Evolutionary conservation across 129 eudicot genomes (phyloP), one percentile per base, ranked within the genome.

Genomic region (Pittosporum tobira): DNA sequence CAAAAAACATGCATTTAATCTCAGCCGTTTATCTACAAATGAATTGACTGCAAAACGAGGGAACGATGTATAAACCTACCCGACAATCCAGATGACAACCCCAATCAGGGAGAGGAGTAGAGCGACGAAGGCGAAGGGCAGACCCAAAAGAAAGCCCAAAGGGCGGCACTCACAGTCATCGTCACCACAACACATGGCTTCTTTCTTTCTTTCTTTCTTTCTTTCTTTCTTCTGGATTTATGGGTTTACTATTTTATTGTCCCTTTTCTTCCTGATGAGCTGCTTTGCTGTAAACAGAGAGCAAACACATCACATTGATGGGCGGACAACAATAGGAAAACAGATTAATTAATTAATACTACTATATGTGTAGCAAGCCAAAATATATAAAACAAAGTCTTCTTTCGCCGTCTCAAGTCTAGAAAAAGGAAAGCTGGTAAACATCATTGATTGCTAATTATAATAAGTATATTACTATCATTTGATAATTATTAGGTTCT

Each of bases 141-240:
- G 83, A 42, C 95, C 93, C 65, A 89, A 61, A 0, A 89, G 81
- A 68, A 89, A 89, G 2, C 88, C 97, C 45, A 89, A 30, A 54
- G 97, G 97, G 57, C 97, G 65, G 79, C 97, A 89, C 15, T 81
- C 77, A 7, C 94, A 61, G 0, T 49, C 88, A 61, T 78, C 96
- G 16, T 85, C 79, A 26, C 84, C 69, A 48, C 91, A 83, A 75
- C 77, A 61, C 48, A 42, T 73, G 13, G 11, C 22, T 61, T 16
- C 15, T 15, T 5, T 13, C 11, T 28, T 54, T 20, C 24, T 26
- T 3, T 4, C 28, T 14, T 52, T 54, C 5, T 52, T 16, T 25
- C 8, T 51, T 24, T 51, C 2, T 15, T 51, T 24, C 37, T 26
- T 24, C 18, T 51, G 19, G 1, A 6, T 52, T 13, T 0, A 6